Conservation (phyloP, 352 stramenopile genomes). For the Lagenidium giganteum region DNA sequence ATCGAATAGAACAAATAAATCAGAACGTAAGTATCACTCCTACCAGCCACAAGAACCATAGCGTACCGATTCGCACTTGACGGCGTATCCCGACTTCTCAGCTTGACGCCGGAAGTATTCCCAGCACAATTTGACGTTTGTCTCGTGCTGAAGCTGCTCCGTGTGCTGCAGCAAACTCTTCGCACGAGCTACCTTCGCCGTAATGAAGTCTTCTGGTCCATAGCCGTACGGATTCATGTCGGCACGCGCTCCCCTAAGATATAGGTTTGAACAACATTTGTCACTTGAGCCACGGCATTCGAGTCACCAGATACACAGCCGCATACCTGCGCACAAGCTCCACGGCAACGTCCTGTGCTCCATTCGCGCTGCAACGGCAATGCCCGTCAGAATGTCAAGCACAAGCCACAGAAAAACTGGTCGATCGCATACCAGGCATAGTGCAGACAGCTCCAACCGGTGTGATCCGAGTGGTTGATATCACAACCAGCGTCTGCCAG, state of each 20-base stretch:
- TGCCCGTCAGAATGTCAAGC: neutral
- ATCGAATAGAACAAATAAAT: neutral
- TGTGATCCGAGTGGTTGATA: constrained; percentile 80
- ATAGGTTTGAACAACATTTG: neutral
- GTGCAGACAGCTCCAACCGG: constrained; percentile 83
- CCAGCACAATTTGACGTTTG: constrained; percentile 73
- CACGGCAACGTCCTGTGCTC: constrained; percentile 59
- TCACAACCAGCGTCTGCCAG: constrained; percentile 77
- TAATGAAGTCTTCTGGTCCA: constrained; percentile 79
- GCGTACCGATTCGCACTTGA: constrained; percentile 74
- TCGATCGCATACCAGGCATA: constrained; percentile 65
- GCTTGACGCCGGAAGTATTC: constrained; percentile 73
- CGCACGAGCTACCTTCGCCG: constrained; percentile 70
- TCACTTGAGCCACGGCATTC: neutral
- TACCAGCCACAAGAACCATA: neutral
- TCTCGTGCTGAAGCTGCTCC: constrained; percentile 79
- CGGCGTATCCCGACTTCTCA: constrained; percentile 49
- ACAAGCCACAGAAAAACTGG: neutral
- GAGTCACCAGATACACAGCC: neutral
- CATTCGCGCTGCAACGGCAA: constrained; percentile 41
- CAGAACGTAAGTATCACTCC: neutral
- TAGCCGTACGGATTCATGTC: constrained; percentile 86
- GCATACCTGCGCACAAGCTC: constrained; percentile 66
- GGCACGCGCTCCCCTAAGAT: constrained; percentile 43
- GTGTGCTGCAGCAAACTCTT: constrained; percentile 86